phyloP scores from a whole-genome alignment of 768 basidiomycete species.

The Candolleomyces aberdarensis region DNA sequence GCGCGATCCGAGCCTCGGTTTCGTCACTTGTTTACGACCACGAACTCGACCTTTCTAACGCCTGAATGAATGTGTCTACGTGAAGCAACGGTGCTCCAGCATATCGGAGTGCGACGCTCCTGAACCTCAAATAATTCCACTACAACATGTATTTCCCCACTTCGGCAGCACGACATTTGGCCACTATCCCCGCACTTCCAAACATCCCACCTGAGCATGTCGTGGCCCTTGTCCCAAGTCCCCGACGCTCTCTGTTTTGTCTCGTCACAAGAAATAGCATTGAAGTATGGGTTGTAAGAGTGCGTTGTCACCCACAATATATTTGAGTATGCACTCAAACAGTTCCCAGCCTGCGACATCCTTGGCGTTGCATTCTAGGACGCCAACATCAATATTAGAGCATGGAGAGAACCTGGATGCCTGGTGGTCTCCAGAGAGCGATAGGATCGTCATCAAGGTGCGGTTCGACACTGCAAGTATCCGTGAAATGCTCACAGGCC shows the following conservation, averaged over 20 bases:
- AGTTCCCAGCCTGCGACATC: conserved; percentile 61
- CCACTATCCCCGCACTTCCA: conserved; percentile 66
- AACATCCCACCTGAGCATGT: conserved; percentile 57
- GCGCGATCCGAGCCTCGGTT: background rate
- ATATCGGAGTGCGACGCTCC: background rate
- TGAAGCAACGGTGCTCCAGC: background rate
- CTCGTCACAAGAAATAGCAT: conserved; percentile 69
- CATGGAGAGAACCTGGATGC: conserved; percentile 79
- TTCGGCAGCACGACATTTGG: conserved; percentile 70
- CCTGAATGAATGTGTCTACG: background rate
- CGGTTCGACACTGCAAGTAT: conserved; percentile 17
- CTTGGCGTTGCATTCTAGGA: conserved; percentile 71
- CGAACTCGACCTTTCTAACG: background rate
- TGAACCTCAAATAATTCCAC: background rate
- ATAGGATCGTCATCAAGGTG: conserved; percentile 77
- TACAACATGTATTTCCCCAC: conserved; percentile 81
- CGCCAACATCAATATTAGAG: conserved; percentile 69
- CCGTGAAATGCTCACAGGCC: background rate
- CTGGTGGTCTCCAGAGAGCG: conserved; percentile 83
- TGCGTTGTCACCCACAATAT: conserved; percentile 9
- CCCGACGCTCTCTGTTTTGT: conserved; percentile 76
- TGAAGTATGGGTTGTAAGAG: conserved; percentile 80
- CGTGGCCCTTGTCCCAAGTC: conserved; percentile 58
- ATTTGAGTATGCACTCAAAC: background rate
- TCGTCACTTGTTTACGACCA: background rate